A percentile compares a stretch with the other conserved stretches of the same genome.
These are phyloP conservation scores for Phytophthora cryptogea DNA, from an alignment of 352 stramenopile genomes.

Conservation along the genomic window DNA sequence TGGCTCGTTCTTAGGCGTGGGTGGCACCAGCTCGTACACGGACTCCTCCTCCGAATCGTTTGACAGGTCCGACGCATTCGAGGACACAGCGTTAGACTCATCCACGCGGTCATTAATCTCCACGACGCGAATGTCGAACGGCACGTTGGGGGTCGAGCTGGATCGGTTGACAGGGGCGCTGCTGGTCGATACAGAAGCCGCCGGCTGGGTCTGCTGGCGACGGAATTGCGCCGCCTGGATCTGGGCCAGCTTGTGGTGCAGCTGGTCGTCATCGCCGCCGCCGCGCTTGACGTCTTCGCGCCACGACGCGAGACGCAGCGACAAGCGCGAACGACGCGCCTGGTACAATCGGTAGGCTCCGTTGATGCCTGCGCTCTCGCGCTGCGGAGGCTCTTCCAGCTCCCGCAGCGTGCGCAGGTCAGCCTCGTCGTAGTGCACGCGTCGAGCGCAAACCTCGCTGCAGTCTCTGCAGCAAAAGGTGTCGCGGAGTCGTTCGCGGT, in stretches of 20 bases:
- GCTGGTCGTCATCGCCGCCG: conserved; percentile 36
- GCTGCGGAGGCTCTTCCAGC: conserved; percentile 49
- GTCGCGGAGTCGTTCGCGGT: conserved; percentile 40
- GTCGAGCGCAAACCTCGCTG: conserved; percentile 24
- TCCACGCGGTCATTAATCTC: conserved; percentile 46
- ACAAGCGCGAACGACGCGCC: conserved; percentile 46
- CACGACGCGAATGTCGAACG: conserved; percentile 51
- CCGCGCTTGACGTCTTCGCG: conserved; percentile 64
- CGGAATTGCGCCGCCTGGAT: conserved; percentile 38
- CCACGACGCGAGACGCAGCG: conserved; percentile 61
- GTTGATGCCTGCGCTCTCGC: conserved; percentile 51
- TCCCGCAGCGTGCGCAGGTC: conserved; percentile 61
- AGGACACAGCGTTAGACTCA: conserved; percentile 22
- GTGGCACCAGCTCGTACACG: conserved; percentile 37
- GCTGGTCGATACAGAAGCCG: not conserved
- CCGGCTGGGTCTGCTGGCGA: conserved; percentile 20
- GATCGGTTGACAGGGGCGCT: conserved; percentile 15
- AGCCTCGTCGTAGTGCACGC: conserved; percentile 55
- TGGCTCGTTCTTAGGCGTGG: conserved; percentile 29
- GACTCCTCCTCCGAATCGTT: conserved; percentile 34
- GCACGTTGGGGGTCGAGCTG: conserved; percentile 31
- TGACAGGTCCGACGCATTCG: conserved; percentile 14
- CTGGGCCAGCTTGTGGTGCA: conserved; percentile 60
- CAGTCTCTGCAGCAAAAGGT: conserved; percentile 47
- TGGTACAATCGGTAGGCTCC: conserved; percentile 64